Evolutionary conservation across 345 rosid genomes (phyloP), one percentile per base, ranked within the genome.

Genomic region (Brassica nigra): DNA sequence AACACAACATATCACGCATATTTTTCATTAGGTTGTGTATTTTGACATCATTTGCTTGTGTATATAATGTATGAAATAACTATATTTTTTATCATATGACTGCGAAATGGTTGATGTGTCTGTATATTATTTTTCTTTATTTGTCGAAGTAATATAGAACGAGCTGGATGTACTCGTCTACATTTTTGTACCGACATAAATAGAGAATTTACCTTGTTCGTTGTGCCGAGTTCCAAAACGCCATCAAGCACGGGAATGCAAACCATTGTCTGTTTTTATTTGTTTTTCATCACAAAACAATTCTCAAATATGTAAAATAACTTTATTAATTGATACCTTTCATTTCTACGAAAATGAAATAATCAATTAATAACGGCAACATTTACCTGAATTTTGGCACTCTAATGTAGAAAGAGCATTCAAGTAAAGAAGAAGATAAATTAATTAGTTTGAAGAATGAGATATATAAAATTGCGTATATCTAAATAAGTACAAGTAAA

Each of bases 171-270:
- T 15, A 8, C 34, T 15, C 8, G 5, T 15, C 16, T 33, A 33
- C 2, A 1, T 33, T 64, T n/a, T 33, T 4, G 11, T 16, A 33
- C 20, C 0, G 10, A 72, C 27, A 62, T 15, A 44, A 52, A 52
- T 6, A 61, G 28, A 49, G 39, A 39, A 4, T 42, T 15, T 16
- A 16, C 61, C 97, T 86, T 92, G 7, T 86, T 90, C 2, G 91
- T 89, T 2, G 95, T 80, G 36, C 98, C 99, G 20, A 96, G 69
- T 75, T 96, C 99, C 71, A 96, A 88, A 2, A 93, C 95, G 2
- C 99, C 98, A 76, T 92, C 94, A 8, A 90, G 88, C 57, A 96
- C 82, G 33, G 99, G 98, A 79, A 93, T 89, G 84, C 99, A 93
- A 10, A 96, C 89, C 42, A 92, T 94, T 0, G 99, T 96, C 98